Conservation (phyloP, 495 filamentous ascomycete genomes). For the Aspergillus olivimuriae region DNA sequence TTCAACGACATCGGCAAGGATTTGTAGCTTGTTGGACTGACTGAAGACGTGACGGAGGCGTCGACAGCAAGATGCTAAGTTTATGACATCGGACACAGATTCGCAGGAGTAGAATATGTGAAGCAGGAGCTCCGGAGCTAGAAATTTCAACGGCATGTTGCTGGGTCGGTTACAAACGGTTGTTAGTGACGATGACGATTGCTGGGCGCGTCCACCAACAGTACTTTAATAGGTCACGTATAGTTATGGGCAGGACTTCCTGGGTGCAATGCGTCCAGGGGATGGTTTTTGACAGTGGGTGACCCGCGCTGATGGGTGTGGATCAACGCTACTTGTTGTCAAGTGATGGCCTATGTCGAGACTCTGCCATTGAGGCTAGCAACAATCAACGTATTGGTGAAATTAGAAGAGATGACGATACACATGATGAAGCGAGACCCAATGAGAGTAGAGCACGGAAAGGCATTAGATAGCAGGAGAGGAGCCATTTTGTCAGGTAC, state of each 20-base stretch:
- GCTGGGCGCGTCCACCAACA: constrained; percentile 20
- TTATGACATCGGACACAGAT: constrained; percentile 45
- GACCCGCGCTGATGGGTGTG: no score
- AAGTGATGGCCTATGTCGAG: constrained; percentile 44
- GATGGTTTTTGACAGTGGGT: no score
- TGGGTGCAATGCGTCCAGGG: no score
- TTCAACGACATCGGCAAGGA: constrained; percentile 47
- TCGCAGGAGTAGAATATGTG: constrained; percentile 53
- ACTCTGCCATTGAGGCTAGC: constrained; percentile 78
- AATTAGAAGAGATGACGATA: constrained; percentile 5
- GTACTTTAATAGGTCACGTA: constrained; percentile 15
- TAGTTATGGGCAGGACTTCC: no score
- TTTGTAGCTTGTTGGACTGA: constrained; percentile 44
- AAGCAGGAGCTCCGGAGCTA: constrained; percentile 57
- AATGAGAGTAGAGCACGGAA: no score
- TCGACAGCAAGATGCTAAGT: constrained; percentile 48
- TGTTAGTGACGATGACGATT: constrained; percentile 9
- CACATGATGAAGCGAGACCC: constrained; percentile 17
- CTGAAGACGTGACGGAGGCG: constrained; percentile 49
- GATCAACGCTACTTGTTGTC: no score
- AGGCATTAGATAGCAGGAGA: no score
- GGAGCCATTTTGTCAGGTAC: no score
- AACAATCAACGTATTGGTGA: constrained; percentile 39
- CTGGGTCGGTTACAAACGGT: constrained; percentile 1
- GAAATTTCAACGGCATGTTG: constrained; percentile 42